Conservation (phyloP, 2,329 filamentous ascomycete species). For the Monosporascus ibericus region DNA sequence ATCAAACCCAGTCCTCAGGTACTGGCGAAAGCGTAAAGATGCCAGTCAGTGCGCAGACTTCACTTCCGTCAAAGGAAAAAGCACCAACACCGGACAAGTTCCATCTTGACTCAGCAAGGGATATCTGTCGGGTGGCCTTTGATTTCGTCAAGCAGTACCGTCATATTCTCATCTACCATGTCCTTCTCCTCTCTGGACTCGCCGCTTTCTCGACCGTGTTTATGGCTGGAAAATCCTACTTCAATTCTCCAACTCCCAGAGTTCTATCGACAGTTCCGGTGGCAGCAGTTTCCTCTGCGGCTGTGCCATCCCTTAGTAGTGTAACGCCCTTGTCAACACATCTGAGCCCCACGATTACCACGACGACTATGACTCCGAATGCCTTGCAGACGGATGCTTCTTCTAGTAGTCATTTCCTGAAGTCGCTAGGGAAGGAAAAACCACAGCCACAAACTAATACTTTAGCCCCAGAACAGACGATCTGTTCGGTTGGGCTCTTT, state of each 20-base stretch:
- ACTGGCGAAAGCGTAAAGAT: neutral
- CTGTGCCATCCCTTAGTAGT: slow-evolving; percentile 13
- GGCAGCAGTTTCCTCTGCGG: slow-evolving; percentile 21
- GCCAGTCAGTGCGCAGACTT: neutral
- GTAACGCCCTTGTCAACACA: slow-evolving; percentile 16
- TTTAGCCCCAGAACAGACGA: slow-evolving; percentile 22
- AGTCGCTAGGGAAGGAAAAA: slow-evolving; percentile 35
- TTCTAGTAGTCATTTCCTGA: slow-evolving; percentile 31
- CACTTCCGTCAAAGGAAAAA: neutral
- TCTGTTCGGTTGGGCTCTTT: slow-evolving; percentile 41
- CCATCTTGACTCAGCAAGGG: neutral
- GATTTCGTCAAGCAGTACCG: slow-evolving; percentile 11
- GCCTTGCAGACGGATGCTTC: slow-evolving; percentile 25
- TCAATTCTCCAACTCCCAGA: slow-evolving; percentile 10
- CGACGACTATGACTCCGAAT: slow-evolving; percentile 25
- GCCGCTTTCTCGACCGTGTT: neutral
- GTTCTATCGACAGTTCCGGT: slow-evolving; percentile 26
- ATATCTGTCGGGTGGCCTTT: neutral
- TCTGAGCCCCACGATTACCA: slow-evolving; percentile 17
- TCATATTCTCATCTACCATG: slow-evolving; percentile 4
- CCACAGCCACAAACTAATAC: slow-evolving; percentile 17
- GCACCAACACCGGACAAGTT: neutral
- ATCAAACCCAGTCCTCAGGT: neutral
- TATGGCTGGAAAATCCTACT: slow-evolving; percentile 12
- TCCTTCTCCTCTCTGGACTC: slow-evolving; percentile 13